phyloP scores from a whole-genome alignment of 441 rosid genomes.

The Bruguiera hainesii region DNA sequence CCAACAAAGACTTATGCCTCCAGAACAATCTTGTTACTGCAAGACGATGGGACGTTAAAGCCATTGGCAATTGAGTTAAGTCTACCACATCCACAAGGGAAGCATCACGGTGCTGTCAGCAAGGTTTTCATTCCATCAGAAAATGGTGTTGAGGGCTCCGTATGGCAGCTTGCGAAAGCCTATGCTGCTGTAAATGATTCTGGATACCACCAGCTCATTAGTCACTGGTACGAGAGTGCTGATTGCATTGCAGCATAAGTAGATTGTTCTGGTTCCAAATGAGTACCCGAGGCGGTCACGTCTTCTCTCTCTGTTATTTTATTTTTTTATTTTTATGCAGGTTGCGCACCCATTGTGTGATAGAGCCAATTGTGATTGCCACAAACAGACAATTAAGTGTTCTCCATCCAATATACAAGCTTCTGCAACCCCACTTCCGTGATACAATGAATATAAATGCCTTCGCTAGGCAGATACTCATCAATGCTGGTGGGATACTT shows the following conservation, averaged over 20 bases:
- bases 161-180: conserved; percentile 95
- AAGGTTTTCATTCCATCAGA: conserved; percentile 68
- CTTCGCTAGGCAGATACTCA: conserved; percentile 66
- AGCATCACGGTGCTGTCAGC: conserved; percentile 54
- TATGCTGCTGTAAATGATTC: conserved; percentile 84
- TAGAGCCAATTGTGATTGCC: conserved; percentile 84
- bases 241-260: background rate
- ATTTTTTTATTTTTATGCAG: conserved; percentile 29
- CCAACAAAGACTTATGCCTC: conserved; percentile 70
- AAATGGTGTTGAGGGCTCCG: conserved; percentile 48
- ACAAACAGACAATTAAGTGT: conserved; percentile 73
- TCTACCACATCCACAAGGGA: conserved; percentile 77
- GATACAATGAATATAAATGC: conserved; percentile 97
- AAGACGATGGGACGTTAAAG: conserved; percentile 66
- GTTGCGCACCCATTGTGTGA: conserved; percentile 80
- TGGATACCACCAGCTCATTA: conserved; percentile 80
- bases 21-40: conserved; percentile 67
- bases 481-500: conserved; percentile 69
- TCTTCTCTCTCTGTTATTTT: no score
- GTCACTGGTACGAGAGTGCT: conserved; percentile 61
- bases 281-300: background rate
- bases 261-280: background rate
- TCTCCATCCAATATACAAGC: conserved; percentile 82
- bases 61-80: conserved; percentile 86
- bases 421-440: conserved; percentile 83